phyloP scores from a whole-genome alignment of 208 protist genomes.

The Porcisia hertigi region DNA sequence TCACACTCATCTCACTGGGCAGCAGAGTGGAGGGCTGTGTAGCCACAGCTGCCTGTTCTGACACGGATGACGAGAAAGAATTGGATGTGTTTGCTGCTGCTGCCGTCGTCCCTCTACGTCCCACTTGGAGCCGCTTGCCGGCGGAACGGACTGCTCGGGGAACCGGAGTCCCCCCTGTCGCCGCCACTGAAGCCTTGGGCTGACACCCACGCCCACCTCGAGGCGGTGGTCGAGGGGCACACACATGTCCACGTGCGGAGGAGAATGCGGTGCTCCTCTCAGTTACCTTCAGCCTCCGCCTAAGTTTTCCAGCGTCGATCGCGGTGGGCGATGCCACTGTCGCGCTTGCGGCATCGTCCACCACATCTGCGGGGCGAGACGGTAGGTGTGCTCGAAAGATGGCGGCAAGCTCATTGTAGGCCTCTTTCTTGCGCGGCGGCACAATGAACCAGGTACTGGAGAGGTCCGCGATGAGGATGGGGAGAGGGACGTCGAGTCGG shows the following conservation, averaged over 20 bases:
- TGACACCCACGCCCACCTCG: background rate
- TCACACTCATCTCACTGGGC: background rate
- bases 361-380: background rate
- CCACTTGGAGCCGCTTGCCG: slow-evolving; percentile 1
- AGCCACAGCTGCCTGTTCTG: background rate
- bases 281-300: background rate
- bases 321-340: background rate
- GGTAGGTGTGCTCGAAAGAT: slow-evolving; percentile 32
- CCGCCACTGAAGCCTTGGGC: background rate
- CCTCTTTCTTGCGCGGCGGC: slow-evolving; percentile 49
- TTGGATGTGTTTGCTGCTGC: background rate
- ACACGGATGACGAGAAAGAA: background rate
- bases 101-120: background rate
- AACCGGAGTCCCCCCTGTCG: background rate
- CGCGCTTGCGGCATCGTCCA: background rate
- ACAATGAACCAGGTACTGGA: slow-evolving; percentile 70
- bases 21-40: background rate
- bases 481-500: slow-evolving; percentile 36
- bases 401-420: slow-evolving; percentile 49
- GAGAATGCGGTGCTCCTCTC: background rate
- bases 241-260: background rate
- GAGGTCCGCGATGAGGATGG: slow-evolving; percentile 69
- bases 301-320: background rate
- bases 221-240: slow-evolving; percentile 4
- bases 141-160: background rate